Evolutionary conservation across 2,329 filamentous ascomycete genomes (phyloP).

Genomic region (Zopfia rhizophila): DNA sequence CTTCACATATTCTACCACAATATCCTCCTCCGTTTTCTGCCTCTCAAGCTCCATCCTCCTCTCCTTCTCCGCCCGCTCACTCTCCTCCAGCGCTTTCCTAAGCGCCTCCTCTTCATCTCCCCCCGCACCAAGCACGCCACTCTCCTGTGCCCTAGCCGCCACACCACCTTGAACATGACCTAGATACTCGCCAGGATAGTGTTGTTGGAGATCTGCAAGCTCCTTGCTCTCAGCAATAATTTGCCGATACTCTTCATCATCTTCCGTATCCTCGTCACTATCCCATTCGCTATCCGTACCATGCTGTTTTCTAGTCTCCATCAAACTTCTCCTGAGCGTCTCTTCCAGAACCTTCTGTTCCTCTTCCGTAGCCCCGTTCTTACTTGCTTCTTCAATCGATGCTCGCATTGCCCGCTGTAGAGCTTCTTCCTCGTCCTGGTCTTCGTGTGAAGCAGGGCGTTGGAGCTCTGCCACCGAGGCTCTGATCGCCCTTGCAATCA

Average conservation of each 20-base stretch:
- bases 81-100: constrained; percentile 39
- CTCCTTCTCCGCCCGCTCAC: constrained; percentile 36
- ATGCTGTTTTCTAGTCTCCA: constrained; percentile 49
- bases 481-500: constrained; percentile 78
- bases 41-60: constrained; percentile 54
- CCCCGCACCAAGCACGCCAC: constrained; percentile 27
- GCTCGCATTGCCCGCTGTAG: constrained; percentile 62
- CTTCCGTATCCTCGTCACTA: constrained; percentile 29
- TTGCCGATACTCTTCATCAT: constrained; percentile 48
- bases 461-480: constrained; percentile 73
- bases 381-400: constrained; percentile 58
- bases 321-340: constrained; percentile 56
- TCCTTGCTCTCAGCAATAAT: constrained; percentile 50
- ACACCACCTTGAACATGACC: background rate
- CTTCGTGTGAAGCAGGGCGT: constrained; percentile 40
- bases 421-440: constrained; percentile 57
- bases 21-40: constrained; percentile 71
- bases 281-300: constrained; percentile 38
- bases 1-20: constrained; percentile 80
- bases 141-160: constrained; percentile 21
- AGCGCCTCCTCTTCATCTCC: constrained; percentile 31
- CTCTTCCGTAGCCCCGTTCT: constrained; percentile 41
- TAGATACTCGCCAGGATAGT: constrained; percentile 30
- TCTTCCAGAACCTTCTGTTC: constrained; percentile 56
- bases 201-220: constrained; percentile 37